These are phyloP conservation scores for Fraxinus sp. DNA, from an alignment of 305 asterid species.

Conservation along the genomic window DNA sequence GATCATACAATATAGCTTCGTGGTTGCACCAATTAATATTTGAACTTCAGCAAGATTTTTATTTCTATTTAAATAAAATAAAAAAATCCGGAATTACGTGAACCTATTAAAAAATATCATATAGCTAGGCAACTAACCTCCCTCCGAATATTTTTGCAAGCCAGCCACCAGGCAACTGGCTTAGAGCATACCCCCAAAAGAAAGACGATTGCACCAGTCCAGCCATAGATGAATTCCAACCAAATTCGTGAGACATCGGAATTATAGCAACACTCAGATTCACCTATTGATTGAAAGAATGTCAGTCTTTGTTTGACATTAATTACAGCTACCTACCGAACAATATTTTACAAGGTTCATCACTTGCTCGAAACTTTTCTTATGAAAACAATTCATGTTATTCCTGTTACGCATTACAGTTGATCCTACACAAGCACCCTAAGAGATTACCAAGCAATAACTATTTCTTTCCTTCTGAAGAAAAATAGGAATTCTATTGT, in stretches of 20 bases:
- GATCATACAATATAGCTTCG: not conserved
- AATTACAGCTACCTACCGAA: conserved; percentile 18
- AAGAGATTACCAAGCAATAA: not conserved
- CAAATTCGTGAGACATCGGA: conserved; percentile 97
- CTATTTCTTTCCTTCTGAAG: not conserved
- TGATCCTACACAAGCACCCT: not conserved
- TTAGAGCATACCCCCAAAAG: conserved; percentile 99
- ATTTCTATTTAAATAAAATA: not conserved
- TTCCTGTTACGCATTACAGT: conserved; percentile 4
- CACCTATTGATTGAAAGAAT: conserved; percentile 54
- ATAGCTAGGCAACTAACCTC: conserved; percentile 58
- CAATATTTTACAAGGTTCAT: not conserved
- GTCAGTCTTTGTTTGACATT: conserved; percentile 23
- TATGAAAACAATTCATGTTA: not conserved
- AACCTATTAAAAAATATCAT: conserved; percentile 14
- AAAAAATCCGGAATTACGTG: not conserved
- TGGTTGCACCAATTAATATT: conserved; percentile 8
- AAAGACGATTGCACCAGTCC: conserved; percentile 98
- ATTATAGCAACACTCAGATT: conserved; percentile 93
- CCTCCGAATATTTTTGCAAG: conserved; percentile 89
- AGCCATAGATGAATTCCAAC: conserved; percentile 92
- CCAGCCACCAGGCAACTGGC: conserved; percentile 99
- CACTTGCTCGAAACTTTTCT: not conserved
- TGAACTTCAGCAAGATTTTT: conserved; percentile 3
- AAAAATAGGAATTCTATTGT: not conserved